Percentiles rank a stretch among this genome's conserved stretches.
Evolutionary conservation across 2,329 filamentous ascomycete species (phyloP).

Genomic region (Waltergamsia citrina): DNA sequence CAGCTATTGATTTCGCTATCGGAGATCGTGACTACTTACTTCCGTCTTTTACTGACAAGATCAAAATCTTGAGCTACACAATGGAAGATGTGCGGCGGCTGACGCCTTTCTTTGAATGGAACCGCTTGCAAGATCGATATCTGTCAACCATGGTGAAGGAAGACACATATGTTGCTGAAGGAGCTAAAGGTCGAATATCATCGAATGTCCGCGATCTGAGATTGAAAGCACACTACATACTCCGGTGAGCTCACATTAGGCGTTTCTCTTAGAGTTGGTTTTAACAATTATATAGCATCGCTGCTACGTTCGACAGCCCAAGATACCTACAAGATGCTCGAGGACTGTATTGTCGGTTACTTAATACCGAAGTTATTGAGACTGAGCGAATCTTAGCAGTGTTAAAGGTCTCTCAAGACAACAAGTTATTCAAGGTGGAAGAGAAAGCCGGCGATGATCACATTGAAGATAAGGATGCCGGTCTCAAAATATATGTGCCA

Average conservation of each 20-base stretch:
- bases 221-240: too few relatives aligned
- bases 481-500: slow-evolving; percentile 21
- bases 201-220: too few relatives aligned
- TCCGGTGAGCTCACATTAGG: too few relatives aligned
- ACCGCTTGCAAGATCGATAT: slow-evolving; percentile 16
- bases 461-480: slow-evolving; percentile 13
- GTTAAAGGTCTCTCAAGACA: slow-evolving; percentile 17
- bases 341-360: too few relatives aligned
- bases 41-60: slow-evolving; percentile 13
- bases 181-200: too few relatives aligned
- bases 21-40: slow-evolving; percentile 18
- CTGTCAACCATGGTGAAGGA: slow-evolving; percentile 18
- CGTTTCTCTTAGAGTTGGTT: too few relatives aligned
- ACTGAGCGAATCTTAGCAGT: slow-evolving; percentile 18
- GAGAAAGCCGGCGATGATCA: slow-evolving; percentile 14
- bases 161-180: too few relatives aligned
- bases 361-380: slow-evolving; percentile 15
- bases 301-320: too few relatives aligned
- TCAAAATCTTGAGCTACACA: slow-evolving; percentile 23
- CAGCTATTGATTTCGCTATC: slow-evolving; percentile 18
- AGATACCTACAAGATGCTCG: too few relatives aligned
- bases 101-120: slow-evolving; percentile 22
- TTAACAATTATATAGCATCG: too few relatives aligned
- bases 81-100: slow-evolving; percentile 20
- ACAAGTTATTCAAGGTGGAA: slow-evolving; percentile 7